These are phyloP conservation scores for Russula olivacea DNA, from an alignment of 768 basidiomycete genomes.

Conservation along the genomic window DNA sequence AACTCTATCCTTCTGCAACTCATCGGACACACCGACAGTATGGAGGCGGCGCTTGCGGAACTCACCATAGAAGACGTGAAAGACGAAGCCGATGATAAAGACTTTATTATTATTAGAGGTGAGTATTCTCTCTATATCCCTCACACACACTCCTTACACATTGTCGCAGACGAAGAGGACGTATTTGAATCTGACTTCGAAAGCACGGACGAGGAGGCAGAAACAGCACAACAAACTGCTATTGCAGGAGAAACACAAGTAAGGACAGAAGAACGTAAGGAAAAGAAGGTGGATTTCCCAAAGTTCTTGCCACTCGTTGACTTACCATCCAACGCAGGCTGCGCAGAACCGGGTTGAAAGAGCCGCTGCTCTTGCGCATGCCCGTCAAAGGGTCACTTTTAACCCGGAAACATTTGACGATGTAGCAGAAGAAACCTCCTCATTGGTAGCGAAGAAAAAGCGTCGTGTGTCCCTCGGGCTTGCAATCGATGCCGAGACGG, in stretches of 20 bases:
- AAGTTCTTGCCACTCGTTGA: slow-evolving; percentile 1
- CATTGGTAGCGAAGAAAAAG: slow-evolving; percentile 33
- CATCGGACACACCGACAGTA: slow-evolving; percentile 38
- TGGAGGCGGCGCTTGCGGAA: slow-evolving; percentile 74
- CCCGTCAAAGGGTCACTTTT: slow-evolving; percentile 60
- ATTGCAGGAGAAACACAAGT: slow-evolving; percentile 53
- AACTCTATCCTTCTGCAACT: neutral
- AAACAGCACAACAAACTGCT: slow-evolving; percentile 41
- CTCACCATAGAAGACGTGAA: slow-evolving; percentile 45
- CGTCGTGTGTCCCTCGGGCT: slow-evolving; percentile 51
- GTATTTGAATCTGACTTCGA: slow-evolving; percentile 80
- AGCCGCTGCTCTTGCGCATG: slow-evolving; percentile 60
- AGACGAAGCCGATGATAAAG: slow-evolving; percentile 60
- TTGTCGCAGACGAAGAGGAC: slow-evolving; percentile 65
- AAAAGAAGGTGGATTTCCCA: slow-evolving; percentile 40
- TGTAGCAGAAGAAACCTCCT: slow-evolving; percentile 26
- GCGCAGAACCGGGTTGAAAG: slow-evolving; percentile 53
- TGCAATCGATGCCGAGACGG: slow-evolving; percentile 54
- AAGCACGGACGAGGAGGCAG: slow-evolving; percentile 66
- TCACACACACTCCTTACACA: neutral
- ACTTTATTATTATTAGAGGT: slow-evolving; percentile 68
- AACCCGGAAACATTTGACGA: slow-evolving; percentile 43
- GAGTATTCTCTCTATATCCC: slow-evolving; percentile 1
- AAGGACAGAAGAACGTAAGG: slow-evolving; percentile 53
- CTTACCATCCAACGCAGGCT: slow-evolving; percentile 36